These are phyloP conservation scores for Dovyalis caffra DNA, from an alignment of 345 rosid genomes.

Conservation along the genomic window DNA sequence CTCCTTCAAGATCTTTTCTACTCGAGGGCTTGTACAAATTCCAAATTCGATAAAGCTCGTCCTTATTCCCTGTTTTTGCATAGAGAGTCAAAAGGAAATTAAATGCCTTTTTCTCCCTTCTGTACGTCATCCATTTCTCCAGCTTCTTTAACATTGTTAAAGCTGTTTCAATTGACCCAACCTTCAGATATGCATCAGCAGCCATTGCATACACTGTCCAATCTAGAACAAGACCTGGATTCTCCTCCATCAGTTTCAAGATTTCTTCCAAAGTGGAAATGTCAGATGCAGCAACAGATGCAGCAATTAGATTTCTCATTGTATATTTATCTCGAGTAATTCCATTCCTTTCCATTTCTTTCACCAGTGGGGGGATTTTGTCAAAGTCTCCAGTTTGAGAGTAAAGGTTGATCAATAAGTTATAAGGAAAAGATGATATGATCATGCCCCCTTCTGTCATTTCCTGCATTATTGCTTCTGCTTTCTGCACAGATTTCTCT, in stretches of 20 bases:
- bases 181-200: conserved; percentile 29
- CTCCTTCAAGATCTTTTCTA: too few species aligned
- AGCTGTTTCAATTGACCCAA: conserved; percentile 23
- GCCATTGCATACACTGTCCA: conserved; percentile 25
- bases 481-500: conserved; percentile 22
- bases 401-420: conserved; percentile 23
- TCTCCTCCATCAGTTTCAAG: conserved; percentile 9
- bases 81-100: conserved; percentile 19
- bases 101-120: neutral
- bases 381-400: conserved; percentile 10
- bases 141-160: conserved; percentile 21
- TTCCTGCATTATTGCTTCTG: conserved; percentile 26
- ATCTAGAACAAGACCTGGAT: neutral
- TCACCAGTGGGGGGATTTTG: conserved; percentile 15
- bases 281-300: conserved; percentile 20
- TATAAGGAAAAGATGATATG: conserved; percentile 22
- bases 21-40: conserved; percentile 7
- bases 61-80: conserved; percentile 17
- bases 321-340: conserved; percentile 24
- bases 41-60: conserved; percentile 36
- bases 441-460: conserved; percentile 21
- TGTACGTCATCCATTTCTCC: conserved; percentile 14
- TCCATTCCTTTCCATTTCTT: conserved; percentile 29
- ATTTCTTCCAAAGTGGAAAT: conserved; percentile 23
- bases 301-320: conserved; percentile 4